Base-by-base conservation (phyloP, 1,284 basidiomycete genomes). In the Cryptococcus sp. region DNA sequence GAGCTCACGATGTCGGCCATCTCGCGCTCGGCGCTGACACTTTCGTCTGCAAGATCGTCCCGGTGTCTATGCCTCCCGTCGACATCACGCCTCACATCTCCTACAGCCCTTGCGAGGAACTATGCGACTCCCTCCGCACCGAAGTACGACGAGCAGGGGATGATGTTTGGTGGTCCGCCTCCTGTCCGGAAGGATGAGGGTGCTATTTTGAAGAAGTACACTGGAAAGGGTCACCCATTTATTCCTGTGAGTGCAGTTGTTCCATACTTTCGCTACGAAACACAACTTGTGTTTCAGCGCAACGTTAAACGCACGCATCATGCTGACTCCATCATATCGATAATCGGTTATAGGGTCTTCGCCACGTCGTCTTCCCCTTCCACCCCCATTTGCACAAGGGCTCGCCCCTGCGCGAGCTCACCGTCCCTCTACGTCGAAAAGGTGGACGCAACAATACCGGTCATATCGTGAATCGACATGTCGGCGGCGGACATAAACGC, bases 401-500 rank as follows among this genome's bases (percentile, higher is more conserved):
- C 38, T 81, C 86, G 22, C 94, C 95, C 10, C 78, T 94, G 23
- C 86, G 90, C n/a, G 80, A 84, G 17, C 85, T 99, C 51, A 99
- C 95, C 10, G 78, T 89, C 38, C 84, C 95, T 11, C 85, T 89
- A 68, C 86, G 94, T 49, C 87, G 86, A 74, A 89, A 86, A 35
- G 95, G 94, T 40, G 96, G 95, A 0, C 84, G 95, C 27, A 95
- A 95, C 75, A 64, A 76, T 51, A 83, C 85, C 20, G 96, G 96
- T 2, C 85, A 84, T 50, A 90, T 98, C 63, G 93, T 93, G n/a
- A 88, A 92, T 20, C 86, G 93, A 22, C 88, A 87, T 56, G 85
- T 89, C 27, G 95, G 96, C 35, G 95, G 96, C 15, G 96, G 96
- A 1, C 93, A 97, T 81, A 87, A 85, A 65, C 87, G 88, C 57